Conservation (phyloP, 257 asterid genomes). For the Solanum etuberosum region DNA sequence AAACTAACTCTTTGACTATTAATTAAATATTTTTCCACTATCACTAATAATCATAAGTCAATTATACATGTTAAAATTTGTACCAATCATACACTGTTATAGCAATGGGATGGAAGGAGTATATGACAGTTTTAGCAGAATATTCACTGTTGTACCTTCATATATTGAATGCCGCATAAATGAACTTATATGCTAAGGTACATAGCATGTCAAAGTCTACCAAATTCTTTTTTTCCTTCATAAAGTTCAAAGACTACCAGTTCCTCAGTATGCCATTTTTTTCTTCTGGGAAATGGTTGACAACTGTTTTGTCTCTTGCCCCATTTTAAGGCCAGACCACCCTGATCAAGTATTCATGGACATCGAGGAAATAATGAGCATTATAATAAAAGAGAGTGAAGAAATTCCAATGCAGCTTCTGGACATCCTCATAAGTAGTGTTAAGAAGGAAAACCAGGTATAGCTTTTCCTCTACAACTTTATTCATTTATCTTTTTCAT, state of each 20-base stretch:
- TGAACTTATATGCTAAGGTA: not conserved
- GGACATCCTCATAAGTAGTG: constrained; percentile 39
- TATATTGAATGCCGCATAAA: not conserved
- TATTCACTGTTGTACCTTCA: not conserved
- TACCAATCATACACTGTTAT: not conserved
- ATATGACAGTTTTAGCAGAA: not conserved
- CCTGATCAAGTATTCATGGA: constrained; percentile 21
- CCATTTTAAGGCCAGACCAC: constrained; percentile 27
- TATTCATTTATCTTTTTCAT: not conserved
- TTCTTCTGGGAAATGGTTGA: not conserved
- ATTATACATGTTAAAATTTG: not conserved
- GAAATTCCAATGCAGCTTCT: constrained; percentile 40
- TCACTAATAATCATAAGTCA: not conserved
- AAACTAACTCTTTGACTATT: not conserved
- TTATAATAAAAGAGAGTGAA: constrained; percentile 41
- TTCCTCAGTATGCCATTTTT: not conserved
- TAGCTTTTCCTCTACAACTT: not conserved
- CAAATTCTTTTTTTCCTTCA: not conserved
- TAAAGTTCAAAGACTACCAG: not conserved
- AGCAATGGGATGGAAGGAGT: not conserved
- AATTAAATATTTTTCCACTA: not conserved
- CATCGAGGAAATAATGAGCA: constrained; percentile 43
- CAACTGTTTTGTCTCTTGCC: constrained; percentile 1
- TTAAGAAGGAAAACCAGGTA: constrained; percentile 44
- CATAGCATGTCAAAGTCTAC: not conserved